Conservation (phyloP, 768 basidiomycete genomes). For the Floccularia luteovirens region DNA sequence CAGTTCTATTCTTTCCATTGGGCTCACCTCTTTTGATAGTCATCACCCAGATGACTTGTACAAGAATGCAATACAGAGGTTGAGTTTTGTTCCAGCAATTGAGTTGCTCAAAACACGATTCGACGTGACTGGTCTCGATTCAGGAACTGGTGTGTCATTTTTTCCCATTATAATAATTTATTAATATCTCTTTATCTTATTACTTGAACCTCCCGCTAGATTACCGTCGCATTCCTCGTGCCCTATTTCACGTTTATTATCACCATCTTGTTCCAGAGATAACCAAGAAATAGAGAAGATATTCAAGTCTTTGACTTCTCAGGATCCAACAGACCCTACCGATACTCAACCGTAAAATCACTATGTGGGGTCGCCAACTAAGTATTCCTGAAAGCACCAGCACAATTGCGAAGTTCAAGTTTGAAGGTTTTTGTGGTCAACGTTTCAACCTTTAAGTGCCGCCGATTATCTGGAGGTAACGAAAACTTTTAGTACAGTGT, state of each 20-base stretch:
- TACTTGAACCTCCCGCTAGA: no score
- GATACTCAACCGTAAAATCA: slow-evolving; percentile 52
- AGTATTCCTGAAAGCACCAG: slow-evolving; percentile 73
- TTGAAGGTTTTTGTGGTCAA: slow-evolving; percentile 79
- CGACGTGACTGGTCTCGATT: slow-evolving; percentile 87
- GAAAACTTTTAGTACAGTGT: slow-evolving; percentile 79
- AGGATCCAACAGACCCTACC: slow-evolving; percentile 48
- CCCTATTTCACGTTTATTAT: slow-evolving; percentile 91
- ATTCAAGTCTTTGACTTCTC: slow-evolving; percentile 63
- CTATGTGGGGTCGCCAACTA: slow-evolving; percentile 83
- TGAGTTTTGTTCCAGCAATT: slow-evolving; percentile 92
- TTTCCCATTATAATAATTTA: slow-evolving; percentile 4
- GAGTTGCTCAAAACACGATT: slow-evolving; percentile 85
- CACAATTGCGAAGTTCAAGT: slow-evolving; percentile 79
- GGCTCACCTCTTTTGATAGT: slow-evolving; percentile 30
- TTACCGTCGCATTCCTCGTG: slow-evolving; percentile 90
- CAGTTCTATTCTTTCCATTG: no score
- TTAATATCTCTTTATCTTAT: slow-evolving; percentile 4
- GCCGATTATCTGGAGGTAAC: slow-evolving; percentile 96
- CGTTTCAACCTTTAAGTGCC: slow-evolving; percentile 88
- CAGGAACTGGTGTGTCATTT: slow-evolving; percentile 68
- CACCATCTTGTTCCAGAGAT: slow-evolving; percentile 64
- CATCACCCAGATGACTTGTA: slow-evolving; percentile 97
- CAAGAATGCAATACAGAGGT: slow-evolving; percentile 96
- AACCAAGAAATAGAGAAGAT: slow-evolving; percentile 70